These are phyloP conservation scores for Phytophthora hibernalis DNA, from an alignment of 352 stramenopile species.

Conservation along the genomic window DNA sequence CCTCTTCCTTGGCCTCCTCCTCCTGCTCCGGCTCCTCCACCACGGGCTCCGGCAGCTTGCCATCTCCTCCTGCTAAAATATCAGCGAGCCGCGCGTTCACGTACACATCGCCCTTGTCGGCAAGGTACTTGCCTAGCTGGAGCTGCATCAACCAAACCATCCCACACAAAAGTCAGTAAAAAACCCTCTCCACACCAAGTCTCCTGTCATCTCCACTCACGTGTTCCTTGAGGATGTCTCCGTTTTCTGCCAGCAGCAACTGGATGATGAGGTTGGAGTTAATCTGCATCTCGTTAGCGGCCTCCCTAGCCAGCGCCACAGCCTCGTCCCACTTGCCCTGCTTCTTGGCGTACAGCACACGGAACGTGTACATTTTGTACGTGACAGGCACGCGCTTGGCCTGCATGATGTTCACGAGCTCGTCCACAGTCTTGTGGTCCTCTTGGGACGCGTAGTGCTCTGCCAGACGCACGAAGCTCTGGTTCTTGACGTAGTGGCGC, in stretches of 20 bases:
- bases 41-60: constrained; percentile 32
- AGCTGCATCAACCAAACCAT: constrained; percentile 42
- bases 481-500: constrained; percentile 80
- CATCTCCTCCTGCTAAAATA: constrained; percentile 60
- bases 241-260: constrained; percentile 71
- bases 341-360: constrained; percentile 71
- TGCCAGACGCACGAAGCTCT: constrained; percentile 80
- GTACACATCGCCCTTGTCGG: constrained; percentile 83
- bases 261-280: constrained; percentile 82
- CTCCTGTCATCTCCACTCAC: constrained; percentile 28
- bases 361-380: constrained; percentile 83
- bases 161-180: constrained; percentile 2
- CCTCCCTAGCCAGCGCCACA: constrained; percentile 69
- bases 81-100: constrained; percentile 60
- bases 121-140: constrained; percentile 78
- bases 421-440: constrained; percentile 64
- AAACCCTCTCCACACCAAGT: not conserved
- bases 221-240: constrained; percentile 63
- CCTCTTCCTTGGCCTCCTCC: constrained; percentile 13
- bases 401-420: constrained; percentile 64
- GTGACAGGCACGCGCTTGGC: constrained; percentile 53
- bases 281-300: constrained; percentile 68
- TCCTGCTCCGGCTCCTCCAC: constrained; percentile 28
- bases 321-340: constrained; percentile 67
- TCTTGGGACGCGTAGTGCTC: constrained; percentile 62